A percentile compares a stretch with the other conserved stretches of the same genome.
phyloP scores from a whole-genome alignment of 768 basidiomycete species.

The Suillus placidus region DNA sequence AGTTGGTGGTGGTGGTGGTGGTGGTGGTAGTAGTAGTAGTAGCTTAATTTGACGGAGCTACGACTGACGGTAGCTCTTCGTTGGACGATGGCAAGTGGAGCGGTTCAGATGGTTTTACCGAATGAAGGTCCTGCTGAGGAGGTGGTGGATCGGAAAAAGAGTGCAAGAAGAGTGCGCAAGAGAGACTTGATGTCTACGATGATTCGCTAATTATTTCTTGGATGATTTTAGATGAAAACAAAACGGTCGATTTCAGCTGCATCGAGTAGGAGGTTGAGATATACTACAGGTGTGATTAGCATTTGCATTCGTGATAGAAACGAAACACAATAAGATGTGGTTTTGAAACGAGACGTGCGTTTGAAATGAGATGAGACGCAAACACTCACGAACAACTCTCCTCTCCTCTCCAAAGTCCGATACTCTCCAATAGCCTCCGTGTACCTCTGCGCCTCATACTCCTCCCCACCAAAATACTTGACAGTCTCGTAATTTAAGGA shows the following conservation, averaged over 20 bases:
- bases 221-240: neutral
- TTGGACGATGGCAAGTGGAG: conserved; percentile 2
- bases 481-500: conserved; percentile 85
- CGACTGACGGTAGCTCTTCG: neutral
- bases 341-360: no score
- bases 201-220: neutral
- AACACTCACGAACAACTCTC: conserved; percentile 64
- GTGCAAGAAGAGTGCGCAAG: neutral
- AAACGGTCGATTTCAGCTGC: no score
- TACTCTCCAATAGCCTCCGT: conserved; percentile 70
- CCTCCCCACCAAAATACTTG: conserved; percentile 88
- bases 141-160: conserved; percentile 10
- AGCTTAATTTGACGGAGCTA: conserved; percentile 18
- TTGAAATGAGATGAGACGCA: neutral
- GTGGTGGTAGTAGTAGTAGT: no score
- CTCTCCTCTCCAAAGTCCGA: conserved; percentile 72
- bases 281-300: conserved; percentile 42
- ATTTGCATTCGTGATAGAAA: neutral
- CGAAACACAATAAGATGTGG: neutral
- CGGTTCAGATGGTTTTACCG: conserved; percentile 1
- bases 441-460: conserved; percentile 75
- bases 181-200: neutral
- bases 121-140: neutral
- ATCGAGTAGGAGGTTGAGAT: conserved; percentile 73
- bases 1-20: conserved; percentile 6